A percentile compares a stretch with the other conserved stretches of the same genome.
Conservation (phyloP, 2,329 filamentous ascomycete species). For the Colletotrichum sp. region DNA sequence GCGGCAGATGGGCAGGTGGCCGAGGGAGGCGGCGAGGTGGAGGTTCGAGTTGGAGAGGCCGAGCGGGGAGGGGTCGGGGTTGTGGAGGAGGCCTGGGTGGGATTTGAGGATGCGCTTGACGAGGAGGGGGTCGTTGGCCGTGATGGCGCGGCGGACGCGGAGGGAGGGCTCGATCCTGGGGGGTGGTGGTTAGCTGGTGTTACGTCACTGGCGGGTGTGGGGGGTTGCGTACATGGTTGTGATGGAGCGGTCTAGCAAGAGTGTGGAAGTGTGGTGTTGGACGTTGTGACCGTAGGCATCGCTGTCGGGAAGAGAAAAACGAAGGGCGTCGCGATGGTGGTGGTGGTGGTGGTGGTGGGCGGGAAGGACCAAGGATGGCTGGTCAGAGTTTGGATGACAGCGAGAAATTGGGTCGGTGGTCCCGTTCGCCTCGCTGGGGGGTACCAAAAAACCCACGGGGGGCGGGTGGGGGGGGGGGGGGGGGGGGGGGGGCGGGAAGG, state of each 20-base stretch:
- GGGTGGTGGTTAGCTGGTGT: background rate
- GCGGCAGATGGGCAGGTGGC: conserved; percentile 71
- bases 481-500: background rate
- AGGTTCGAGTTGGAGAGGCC: conserved; percentile 83
- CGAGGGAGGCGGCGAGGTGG: conserved; percentile 79
- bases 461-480: too few species aligned
- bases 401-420: background rate
- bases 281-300: background rate
- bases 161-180: conserved; percentile 77
- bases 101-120: conserved; percentile 78
- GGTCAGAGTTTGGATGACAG: conserved; percentile 5
- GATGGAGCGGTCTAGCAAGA: background rate
- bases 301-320: background rate
- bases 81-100: conserved; percentile 74
- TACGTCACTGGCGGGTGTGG: background rate
- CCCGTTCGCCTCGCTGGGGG: too few species aligned
- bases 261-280: background rate
- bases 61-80: conserved; percentile 73
- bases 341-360: background rate
- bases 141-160: conserved; percentile 82
- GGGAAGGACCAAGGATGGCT: background rate
- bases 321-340: background rate
- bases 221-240: background rate
- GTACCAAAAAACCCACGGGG: too few species aligned
- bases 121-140: conserved; percentile 73